Percentiles rank a stretch among this genome's conserved stretches.
Conservation (phyloP, 495 filamentous ascomycete genomes). For the Astrothelium macrocarpum region DNA sequence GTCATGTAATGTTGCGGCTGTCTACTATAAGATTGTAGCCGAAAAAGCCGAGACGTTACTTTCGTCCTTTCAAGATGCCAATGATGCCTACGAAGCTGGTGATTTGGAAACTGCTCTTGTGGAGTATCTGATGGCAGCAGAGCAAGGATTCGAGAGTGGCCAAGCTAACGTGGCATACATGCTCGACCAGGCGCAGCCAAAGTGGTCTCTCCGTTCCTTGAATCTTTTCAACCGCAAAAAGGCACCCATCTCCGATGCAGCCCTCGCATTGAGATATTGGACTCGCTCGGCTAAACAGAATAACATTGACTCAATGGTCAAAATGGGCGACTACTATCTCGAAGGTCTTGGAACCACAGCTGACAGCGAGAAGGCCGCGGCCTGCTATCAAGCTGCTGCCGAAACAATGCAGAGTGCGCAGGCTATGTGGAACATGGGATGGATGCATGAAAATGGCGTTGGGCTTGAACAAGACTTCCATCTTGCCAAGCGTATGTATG, state of each 20-base stretch:
- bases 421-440: slow-evolving; percentile 93
- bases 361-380: slow-evolving; percentile 67
- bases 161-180: slow-evolving; percentile 93
- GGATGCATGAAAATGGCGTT: slow-evolving; percentile 98
- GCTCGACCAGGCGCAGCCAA: slow-evolving; percentile 68
- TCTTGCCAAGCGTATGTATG: slow-evolving; percentile 92
- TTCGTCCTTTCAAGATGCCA: slow-evolving; percentile 78
- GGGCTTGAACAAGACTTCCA: slow-evolving; percentile 94
- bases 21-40: slow-evolving; percentile 90
- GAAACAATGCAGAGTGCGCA: slow-evolving; percentile 87
- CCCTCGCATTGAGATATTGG: slow-evolving; percentile 87
- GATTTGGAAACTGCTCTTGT: slow-evolving; percentile 79
- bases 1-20: slow-evolving; percentile 69
- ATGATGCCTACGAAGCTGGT: slow-evolving; percentile 72
- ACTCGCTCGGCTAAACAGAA: slow-evolving; percentile 87
- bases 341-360: slow-evolving; percentile 60
- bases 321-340: slow-evolving; percentile 98
- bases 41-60: slow-evolving; percentile 81
- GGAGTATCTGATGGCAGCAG: slow-evolving; percentile 81
- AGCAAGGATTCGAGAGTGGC: slow-evolving; percentile 88
- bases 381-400: slow-evolving; percentile 84
- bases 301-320: slow-evolving; percentile 89
- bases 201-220: slow-evolving; percentile 23
- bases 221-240: slow-evolving; percentile 18
- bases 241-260: slow-evolving; percentile 55